Evolutionary conservation across 805 yeast genomes (phyloP).

Genomic region (Ogataea nonfermentans): DNA sequence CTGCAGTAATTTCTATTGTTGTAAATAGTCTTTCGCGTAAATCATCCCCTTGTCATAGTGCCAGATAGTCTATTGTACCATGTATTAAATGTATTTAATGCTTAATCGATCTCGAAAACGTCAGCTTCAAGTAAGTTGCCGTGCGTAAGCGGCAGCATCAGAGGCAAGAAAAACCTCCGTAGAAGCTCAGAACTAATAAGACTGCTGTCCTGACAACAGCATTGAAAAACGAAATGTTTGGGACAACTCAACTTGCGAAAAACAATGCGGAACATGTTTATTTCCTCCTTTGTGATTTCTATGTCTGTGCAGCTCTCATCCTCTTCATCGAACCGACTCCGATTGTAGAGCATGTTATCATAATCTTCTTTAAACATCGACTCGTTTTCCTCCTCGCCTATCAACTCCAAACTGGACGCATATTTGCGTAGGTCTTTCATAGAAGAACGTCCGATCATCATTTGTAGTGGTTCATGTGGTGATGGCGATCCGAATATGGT

Average conservation of each 20-base stretch:
- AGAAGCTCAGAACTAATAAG: background rate
- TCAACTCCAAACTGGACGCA: conserved; percentile 23
- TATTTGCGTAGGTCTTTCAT: conserved; percentile 20
- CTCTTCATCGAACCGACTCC: conserved; percentile 1
- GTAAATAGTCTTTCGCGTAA: too few relatives aligned
- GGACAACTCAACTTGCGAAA: conserved; percentile 26
- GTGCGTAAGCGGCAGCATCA: background rate
- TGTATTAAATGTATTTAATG: background rate
- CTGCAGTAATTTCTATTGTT: too few relatives aligned
- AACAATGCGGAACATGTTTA: conserved; percentile 28
- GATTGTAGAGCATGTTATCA: conserved; percentile 1
- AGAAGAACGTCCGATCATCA: conserved; percentile 15
- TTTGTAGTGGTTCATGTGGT: conserved; percentile 2
- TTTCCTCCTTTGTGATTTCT: conserved; percentile 25
- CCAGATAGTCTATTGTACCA: background rate
- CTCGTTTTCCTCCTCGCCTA: conserved; percentile 20
- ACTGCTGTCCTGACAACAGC: conserved; percentile 22
- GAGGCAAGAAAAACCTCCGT: background rate
- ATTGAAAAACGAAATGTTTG: conserved; percentile 28
- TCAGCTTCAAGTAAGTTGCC: background rate
- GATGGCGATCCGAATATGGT: conserved; percentile 26
- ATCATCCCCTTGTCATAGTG: background rate
- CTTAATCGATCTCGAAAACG: conserved; percentile 6
- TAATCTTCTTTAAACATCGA: conserved; percentile 1
- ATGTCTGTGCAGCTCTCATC: conserved; percentile 10